Evolutionary conservation across 306 rosid species (phyloP).

Genomic region (Sophora flavescens): DNA sequence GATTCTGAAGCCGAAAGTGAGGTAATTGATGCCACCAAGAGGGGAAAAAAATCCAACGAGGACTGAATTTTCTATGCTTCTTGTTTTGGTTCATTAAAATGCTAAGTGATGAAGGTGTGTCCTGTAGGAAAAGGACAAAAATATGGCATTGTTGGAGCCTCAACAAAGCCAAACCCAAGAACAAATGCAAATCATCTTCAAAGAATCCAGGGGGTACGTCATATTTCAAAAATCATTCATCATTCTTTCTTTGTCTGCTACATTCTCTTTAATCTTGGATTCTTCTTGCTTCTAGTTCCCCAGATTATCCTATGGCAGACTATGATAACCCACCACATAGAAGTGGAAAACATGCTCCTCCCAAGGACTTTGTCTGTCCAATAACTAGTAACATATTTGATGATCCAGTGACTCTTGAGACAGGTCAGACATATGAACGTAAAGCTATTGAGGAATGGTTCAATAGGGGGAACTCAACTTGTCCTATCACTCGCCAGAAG

Average conservation of each 20-base stretch:
- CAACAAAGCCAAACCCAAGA: conserved; percentile 54
- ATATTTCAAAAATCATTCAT: conserved; percentile 39
- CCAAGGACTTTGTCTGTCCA: conserved; percentile 93
- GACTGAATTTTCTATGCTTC: conserved; percentile 60
- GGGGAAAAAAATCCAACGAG: conserved; percentile 11
- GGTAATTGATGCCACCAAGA: conserved; percentile 69
- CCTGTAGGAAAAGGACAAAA: conserved; percentile 67
- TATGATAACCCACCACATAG: conserved; percentile 46
- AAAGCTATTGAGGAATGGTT: conserved; percentile 93
- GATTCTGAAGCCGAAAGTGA: conserved; percentile 72
- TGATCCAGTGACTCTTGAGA: conserved; percentile 97
- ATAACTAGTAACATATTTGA: conserved; percentile 86
- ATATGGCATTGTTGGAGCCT: conserved; percentile 56
- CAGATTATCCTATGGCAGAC: conserved; percentile 60
- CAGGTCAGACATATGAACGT: conserved; percentile 95
- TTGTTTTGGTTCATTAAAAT: conserved; percentile 43
- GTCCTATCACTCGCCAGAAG: conserved; percentile 92
- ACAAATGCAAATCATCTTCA: conserved; percentile 55
- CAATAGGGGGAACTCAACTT: conserved; percentile 76
- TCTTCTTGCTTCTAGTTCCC: conserved; percentile 57
- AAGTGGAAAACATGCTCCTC: conserved; percentile 63
- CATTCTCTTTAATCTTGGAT: conserved; percentile 47
- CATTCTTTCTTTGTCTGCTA: conserved; percentile 38
- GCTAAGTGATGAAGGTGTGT: conserved; percentile 46
- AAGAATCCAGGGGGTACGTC: conserved; percentile 64